Evolutionary conservation across 2,329 filamentous ascomycete genomes (phyloP).

Genomic region (Sporothrix globosa): DNA sequence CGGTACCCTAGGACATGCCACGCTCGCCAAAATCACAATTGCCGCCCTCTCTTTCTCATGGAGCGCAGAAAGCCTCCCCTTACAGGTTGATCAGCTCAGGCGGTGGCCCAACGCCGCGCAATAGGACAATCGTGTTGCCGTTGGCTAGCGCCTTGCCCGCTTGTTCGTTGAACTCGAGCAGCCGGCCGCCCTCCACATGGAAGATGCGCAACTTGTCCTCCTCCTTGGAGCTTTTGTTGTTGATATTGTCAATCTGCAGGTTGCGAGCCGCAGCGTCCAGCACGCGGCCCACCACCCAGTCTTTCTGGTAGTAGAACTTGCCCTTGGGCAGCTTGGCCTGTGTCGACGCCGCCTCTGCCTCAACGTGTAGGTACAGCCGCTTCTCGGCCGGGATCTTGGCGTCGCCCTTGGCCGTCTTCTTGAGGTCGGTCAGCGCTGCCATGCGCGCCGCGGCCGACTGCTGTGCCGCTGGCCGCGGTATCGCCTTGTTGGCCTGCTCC

Average conservation of each 20-base stretch:
- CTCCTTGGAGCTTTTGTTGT: slow-evolving; percentile 76
- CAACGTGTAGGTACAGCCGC: slow-evolving; percentile 86
- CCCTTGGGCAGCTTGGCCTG: slow-evolving; percentile 81
- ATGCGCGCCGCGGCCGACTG: slow-evolving; percentile 63
- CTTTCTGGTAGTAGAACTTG: slow-evolving; percentile 76
- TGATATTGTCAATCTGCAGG: slow-evolving; percentile 80
- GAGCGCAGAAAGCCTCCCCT: not conserved
- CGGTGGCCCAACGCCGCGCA: slow-evolving; percentile 82
- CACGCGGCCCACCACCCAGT: slow-evolving; percentile 88
- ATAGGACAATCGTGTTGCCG: slow-evolving; percentile 86
- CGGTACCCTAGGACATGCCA: not conserved
- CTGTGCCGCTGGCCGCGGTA: slow-evolving; percentile 59
- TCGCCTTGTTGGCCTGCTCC: slow-evolving; percentile 59
- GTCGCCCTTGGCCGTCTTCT: slow-evolving; percentile 88
- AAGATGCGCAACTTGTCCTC: slow-evolving; percentile 83
- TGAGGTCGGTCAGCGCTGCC: slow-evolving; percentile 74
- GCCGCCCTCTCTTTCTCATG: not conserved
- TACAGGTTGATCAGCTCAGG: slow-evolving; percentile 68
- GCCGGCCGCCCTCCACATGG: slow-evolving; percentile 84
- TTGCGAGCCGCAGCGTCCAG: slow-evolving; percentile 76
- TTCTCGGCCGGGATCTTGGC: slow-evolving; percentile 78
- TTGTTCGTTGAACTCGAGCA: slow-evolving; percentile 88
- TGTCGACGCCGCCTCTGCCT: slow-evolving; percentile 85
- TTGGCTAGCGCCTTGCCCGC: slow-evolving; percentile 72
- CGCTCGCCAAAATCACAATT: slow-evolving; percentile 3